phyloP scores from a whole-genome alignment of 2,329 filamentous ascomycete species.

The Clarireedia sp. region DNA sequence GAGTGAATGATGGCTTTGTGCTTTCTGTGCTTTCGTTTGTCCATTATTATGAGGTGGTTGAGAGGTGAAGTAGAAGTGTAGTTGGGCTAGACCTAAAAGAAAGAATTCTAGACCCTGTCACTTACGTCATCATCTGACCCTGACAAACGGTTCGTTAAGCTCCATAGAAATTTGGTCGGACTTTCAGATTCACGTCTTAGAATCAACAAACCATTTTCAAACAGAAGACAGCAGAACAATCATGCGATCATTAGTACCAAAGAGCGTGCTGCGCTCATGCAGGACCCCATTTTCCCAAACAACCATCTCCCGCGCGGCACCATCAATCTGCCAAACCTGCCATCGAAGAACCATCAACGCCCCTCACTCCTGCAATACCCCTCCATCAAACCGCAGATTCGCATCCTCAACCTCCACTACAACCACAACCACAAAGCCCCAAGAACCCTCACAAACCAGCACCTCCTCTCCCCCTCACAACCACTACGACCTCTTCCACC shows the following conservation, averaged over 20 bases:
- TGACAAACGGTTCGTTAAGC: too few species aligned
- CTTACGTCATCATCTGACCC: too few species aligned
- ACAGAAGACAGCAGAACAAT: not conserved
- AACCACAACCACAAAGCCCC: not conserved
- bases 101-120: too few species aligned
- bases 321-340: not conserved
- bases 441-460: not conserved
- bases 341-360: not conserved
- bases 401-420: not conserved
- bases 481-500: conserved; percentile 84
- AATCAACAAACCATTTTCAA: too few species aligned
- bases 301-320: not conserved
- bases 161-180: too few species aligned
- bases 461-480: conserved; percentile 34
- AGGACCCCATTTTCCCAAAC: not conserved
- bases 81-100: too few species aligned
- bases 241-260: conserved; percentile 5
- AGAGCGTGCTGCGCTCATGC: not conserved
- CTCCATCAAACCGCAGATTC: not conserved
- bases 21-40: too few species aligned
- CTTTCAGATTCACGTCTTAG: too few species aligned
- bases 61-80: too few species aligned
- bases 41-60: too few species aligned
- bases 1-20: too few species aligned
- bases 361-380: not conserved